Percentiles rank a stretch among this genome's conserved stretches.
Evolutionary conservation across 108 stramenopile species (phyloP).

Genomic region (Cyclotella baltica): DNA sequence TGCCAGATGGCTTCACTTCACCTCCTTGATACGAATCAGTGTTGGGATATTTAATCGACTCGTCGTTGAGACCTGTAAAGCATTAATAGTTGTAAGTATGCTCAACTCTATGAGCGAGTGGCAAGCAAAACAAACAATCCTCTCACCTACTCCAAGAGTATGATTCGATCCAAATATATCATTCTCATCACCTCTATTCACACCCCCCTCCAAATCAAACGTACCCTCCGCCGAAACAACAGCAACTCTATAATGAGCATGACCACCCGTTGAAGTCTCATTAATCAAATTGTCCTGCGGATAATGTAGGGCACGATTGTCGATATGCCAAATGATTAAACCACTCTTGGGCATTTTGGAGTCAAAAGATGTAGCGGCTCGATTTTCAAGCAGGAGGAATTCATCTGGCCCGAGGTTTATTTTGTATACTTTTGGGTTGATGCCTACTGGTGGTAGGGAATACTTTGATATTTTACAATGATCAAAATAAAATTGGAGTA

Average conservation of each 20-base stretch:
- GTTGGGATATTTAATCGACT: constrained; percentile 11
- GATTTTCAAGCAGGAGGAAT: constrained; percentile 37
- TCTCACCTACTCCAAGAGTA: constrained; percentile 14
- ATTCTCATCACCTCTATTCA: constrained; percentile 30
- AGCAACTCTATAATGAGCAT: constrained; percentile 30
- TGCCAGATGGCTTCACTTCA: constrained; percentile 13
- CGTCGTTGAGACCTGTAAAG: constrained; percentile 9
- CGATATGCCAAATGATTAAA: constrained; percentile 31
- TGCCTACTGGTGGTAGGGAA: constrained; percentile 14
- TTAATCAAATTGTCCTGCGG: constrained; percentile 1
- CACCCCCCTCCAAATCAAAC: constrained; percentile 26
- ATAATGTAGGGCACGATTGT: constrained; percentile 17
- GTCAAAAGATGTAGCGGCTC: constrained; percentile 15
- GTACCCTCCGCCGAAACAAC: constrained; percentile 33
- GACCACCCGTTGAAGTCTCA: background rate
- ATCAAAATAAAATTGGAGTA: background rate
- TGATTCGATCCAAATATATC: constrained; percentile 18
- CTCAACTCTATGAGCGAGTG: background rate
- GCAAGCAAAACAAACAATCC: background rate
- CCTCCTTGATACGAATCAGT: constrained; percentile 37
- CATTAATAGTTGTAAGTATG: background rate
- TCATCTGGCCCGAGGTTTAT: constrained; percentile 17
- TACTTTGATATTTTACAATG: background rate
- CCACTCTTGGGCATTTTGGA: constrained; percentile 25
- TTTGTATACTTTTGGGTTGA: constrained; percentile 25